Evolutionary conservation across 2,329 filamentous ascomycete species (phyloP).

Genomic region (Orbilia javanica): DNA sequence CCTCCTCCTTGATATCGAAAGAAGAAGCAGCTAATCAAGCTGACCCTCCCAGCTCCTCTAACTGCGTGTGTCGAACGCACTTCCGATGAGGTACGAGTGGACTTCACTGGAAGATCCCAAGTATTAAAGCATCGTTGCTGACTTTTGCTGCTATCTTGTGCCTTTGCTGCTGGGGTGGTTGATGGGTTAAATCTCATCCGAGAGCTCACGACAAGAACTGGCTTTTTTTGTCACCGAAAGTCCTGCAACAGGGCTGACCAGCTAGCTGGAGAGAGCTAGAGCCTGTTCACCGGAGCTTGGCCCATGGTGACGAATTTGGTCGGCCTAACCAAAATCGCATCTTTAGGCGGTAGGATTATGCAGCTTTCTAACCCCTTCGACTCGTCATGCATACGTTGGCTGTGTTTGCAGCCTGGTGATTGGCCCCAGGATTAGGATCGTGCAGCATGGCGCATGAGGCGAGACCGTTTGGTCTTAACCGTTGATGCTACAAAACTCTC

Average conservation of each 20-base stretch:
- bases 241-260: slow-evolving; percentile 42
- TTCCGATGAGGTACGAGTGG: slow-evolving; percentile 53
- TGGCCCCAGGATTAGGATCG: slow-evolving; percentile 43
- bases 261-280: slow-evolving; percentile 18
- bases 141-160: slow-evolving; percentile 14
- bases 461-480: slow-evolving; percentile 45
- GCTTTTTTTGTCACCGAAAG: slow-evolving; percentile 35
- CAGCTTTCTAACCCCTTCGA: slow-evolving; percentile 30
- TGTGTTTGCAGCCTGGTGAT: slow-evolving; percentile 41
- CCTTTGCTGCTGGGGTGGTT: slow-evolving; percentile 38
- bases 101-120: slow-evolving; percentile 36
- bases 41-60: slow-evolving; percentile 53
- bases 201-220: slow-evolving; percentile 43
- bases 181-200: slow-evolving; percentile 49
- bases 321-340: slow-evolving; percentile 54
- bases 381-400: slow-evolving; percentile 44
- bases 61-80: slow-evolving; percentile 52
- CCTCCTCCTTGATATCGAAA: slow-evolving; percentile 30
- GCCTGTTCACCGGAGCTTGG: slow-evolving; percentile 22
- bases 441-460: slow-evolving; percentile 44
- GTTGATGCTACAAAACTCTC: slow-evolving; percentile 35
- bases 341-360: slow-evolving; percentile 54
- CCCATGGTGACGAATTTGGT: slow-evolving; percentile 25
- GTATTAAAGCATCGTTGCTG: slow-evolving; percentile 45
- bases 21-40: slow-evolving; percentile 40